Base-by-base conservation (phyloP, 108 stramenopile species). In the Bacterosira constricta region DNA sequence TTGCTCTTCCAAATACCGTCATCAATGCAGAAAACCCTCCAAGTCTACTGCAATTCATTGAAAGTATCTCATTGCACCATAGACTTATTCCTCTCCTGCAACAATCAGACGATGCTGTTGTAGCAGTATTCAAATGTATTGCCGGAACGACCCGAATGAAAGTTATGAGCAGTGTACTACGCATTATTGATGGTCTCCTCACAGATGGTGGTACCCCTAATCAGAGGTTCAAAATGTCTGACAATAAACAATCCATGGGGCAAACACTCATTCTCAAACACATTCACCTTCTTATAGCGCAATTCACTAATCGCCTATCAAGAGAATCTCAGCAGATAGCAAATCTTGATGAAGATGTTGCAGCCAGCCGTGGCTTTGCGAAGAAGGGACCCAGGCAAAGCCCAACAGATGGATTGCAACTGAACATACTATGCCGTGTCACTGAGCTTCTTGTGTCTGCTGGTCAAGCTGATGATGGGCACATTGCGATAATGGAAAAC, bases 101-200 rank as follows among this genome's bases (percentile, higher is more conserved):
- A 2, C 46, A 60, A 38, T 61, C 85, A 31, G 66, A 85, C 6
- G 63, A 58, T 42, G 87, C 84, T 21, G 64, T 92, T 9, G 45
- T 64, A 9, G 49, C 79, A 46, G 87, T 90, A 13, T 75, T 92
- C 18, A 69, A 83, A 58, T 95, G 90, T 51, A 83, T 95, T 35
- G 59, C 79, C 10, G 63, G 39, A 31, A 67, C 87, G 57, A 89
- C 82, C 44, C 42, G 60, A 6, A 58, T 36, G 12, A 70, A 86
- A 62, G 88, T 89, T 6, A 73, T 90, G 62, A 69, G 82, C 38
- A 46, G 50, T 13, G 55, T 83, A 15, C 69, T 95, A 12, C 67
- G 75, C 44, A 74, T 91, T 44, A 77, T 92, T 20, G 89, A 84
- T 49, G 89, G 90, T 80, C 75, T 95, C 3, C 64, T 92, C 1